A percentile compares a stretch with the other conserved stretches of the same genome.
Conservation (phyloP, 345 rosid genomes). For the Populus euphratica region DNA sequence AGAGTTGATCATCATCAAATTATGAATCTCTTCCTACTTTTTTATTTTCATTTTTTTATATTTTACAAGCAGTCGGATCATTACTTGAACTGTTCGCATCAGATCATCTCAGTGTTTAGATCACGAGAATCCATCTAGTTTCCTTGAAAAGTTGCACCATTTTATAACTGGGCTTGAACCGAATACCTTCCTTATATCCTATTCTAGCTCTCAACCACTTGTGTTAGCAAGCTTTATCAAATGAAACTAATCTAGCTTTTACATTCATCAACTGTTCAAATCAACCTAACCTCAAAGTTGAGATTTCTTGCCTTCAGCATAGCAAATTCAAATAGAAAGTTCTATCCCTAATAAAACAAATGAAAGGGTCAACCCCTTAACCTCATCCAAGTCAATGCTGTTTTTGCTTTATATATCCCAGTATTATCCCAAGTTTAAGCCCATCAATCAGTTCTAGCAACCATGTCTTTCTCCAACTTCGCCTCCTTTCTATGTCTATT, state of each 20-base stretch:
- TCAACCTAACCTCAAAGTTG: neutral
- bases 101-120: neutral
- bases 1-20: neutral
- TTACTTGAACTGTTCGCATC: neutral
- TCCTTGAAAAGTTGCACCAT: no score
- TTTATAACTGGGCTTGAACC: no score
- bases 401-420: neutral
- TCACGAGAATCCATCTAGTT: no score
- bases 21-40: neutral
- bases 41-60: no score
- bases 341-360: neutral
- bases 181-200: no score
- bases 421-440: neutral
- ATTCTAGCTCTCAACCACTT: no score
- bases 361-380: neutral
- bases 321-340: neutral
- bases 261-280: neutral
- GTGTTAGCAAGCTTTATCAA: neutral
- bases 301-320: neutral
- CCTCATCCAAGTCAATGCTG: neutral
- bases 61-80: no score
- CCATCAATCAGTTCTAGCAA: neutral
- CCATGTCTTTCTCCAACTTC: conserved; percentile 22
- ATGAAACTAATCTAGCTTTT: neutral
- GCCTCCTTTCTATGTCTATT: conserved; percentile 4